Percentiles rank a stretch among this genome's conserved stretches.
Evolutionary conservation across 1,284 basidiomycete species (phyloP).

Genomic region (Phenoliferia sp.): DNA sequence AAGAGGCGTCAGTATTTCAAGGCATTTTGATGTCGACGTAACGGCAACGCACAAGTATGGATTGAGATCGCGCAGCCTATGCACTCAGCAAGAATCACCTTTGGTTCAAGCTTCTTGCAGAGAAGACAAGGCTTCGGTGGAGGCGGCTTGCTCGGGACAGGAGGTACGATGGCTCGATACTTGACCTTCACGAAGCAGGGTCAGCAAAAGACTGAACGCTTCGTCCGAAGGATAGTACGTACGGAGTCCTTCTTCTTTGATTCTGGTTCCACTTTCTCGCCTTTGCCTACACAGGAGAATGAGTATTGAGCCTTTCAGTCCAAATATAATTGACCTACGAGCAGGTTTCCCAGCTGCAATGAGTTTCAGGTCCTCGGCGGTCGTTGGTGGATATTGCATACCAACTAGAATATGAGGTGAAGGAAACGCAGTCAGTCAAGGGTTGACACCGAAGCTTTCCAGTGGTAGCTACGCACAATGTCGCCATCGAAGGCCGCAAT

Average conservation of each 20-base stretch:
- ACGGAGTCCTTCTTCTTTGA: background rate
- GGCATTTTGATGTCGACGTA: background rate
- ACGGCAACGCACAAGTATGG: constrained; percentile 21
- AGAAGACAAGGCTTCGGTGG: constrained; percentile 29
- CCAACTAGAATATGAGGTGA: constrained; percentile 25
- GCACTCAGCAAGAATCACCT: constrained; percentile 29
- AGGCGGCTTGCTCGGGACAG: constrained; percentile 14
- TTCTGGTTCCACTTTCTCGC: background rate
- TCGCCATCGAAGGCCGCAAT: constrained; percentile 34
- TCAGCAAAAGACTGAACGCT: background rate
- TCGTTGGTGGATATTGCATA: constrained; percentile 25
- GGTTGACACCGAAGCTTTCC: background rate
- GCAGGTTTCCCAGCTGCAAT: background rate
- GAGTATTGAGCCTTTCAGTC: background rate
- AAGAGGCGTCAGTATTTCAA: background rate
- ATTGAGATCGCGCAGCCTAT: constrained; percentile 28
- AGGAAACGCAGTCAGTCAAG: background rate
- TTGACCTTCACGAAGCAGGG: background rate
- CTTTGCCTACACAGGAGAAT: background rate
- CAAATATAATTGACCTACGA: background rate
- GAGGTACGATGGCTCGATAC: background rate
- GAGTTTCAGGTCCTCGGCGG: constrained; percentile 20
- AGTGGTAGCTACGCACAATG: constrained; percentile 27
- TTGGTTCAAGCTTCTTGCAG: constrained; percentile 35
- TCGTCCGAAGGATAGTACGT: background rate